Base-by-base conservation (phyloP, 306 rosid genomes). In the Arachis stenosperma region DNA sequence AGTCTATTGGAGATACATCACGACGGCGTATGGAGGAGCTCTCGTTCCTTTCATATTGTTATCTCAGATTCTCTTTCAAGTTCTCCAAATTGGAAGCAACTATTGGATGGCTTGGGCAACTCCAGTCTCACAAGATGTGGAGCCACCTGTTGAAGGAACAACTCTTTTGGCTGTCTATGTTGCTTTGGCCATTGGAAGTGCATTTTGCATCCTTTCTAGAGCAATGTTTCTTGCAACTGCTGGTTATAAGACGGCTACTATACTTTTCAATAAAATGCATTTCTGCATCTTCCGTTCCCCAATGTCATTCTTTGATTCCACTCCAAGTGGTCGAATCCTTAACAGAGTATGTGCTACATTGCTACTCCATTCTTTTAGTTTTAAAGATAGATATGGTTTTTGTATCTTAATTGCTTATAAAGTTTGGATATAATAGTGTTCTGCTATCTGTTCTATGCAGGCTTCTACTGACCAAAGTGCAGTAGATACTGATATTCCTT, bases 81-180 rank as follows among this genome's bases (percentile, higher is more conserved):
- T 65, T 69, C 85, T 90, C 79, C 98, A 90, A 86, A 89, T 93
- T 74, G 97, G 88, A 77, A 90, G 97, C 84, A 88, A 90, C 75
- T 93, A 90, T 74, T 93, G 97, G 97, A 93, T 90, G 90, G 90
- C 94, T 61, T 93, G 92, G 97, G 97, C 96, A 40, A 83, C 89
- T 81, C 96, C 97, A 3, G 73, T 78, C 60, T 90, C 98, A 14
- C 46, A 72, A 37, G 98, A 87, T 14, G 74, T 72, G 60, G 81
- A 84, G 36, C 84, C 90, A 57, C 76, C 86, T 5, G 91, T 84
- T 43, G 53, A 30, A 22, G 78, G 80, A 67, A 77, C 81, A 14
- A 85, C 53, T 37, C 96, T 90, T 42, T 75, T 89, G 56, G 39
- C 6, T 13, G 90, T 93, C 43, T 93, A 85, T 61, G 89, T 83